Base-by-base conservation (phyloP, 1,139 yeast species). In the Diutina rugosa region DNA sequence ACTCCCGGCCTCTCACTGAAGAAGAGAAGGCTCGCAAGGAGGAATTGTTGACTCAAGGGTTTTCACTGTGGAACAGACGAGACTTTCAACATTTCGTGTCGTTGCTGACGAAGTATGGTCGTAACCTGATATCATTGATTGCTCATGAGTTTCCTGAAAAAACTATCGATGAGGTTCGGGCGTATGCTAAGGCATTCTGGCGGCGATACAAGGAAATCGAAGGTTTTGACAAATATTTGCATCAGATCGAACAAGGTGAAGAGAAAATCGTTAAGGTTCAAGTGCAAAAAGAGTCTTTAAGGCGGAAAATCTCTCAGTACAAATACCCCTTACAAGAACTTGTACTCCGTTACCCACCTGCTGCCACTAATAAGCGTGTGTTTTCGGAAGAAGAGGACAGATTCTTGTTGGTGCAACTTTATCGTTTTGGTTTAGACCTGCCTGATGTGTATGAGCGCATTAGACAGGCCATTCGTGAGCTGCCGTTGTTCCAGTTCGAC, bases 311-410 rank as follows among this genome's bases (percentile, higher is more conserved):
- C 51, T 71, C 84, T 3, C 79, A 78, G 61, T 86, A 81, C 65
- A 72, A 72, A 55, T 80, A 78, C 62, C 93, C 93, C 16, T 71
- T 87, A 55, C 84, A 83, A 64, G 89, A 86, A 57, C 69, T 87
- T 60, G 73, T 68, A 4, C 74, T 87, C 60, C 79, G 81, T 60
- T 79, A 71, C 59, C 90, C 91, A 4, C 84, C 88, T 0, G 76
- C 86, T 0, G 66, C 79, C 9, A 74, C 81, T 12, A 76, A 76
- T 61, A 80, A 79, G 64, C 74, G 84, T 61, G 78, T 83, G 1
- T 87, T 81, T 67, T 79, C 85, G 21, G 90, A 84, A 52, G 90
- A 83, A 59, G 95, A 87, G 65, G 95, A 87, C 64, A 72, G 90
- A 58, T 87, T 82, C 64, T 70, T 87, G 59, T 69, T 87, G 58